Percentiles rank a stretch among this genome's conserved stretches.
These are phyloP conservation scores for Neonectria ditissima DNA, from an alignment of 2,329 filamentous ascomycete species.

Conservation along the genomic window DNA sequence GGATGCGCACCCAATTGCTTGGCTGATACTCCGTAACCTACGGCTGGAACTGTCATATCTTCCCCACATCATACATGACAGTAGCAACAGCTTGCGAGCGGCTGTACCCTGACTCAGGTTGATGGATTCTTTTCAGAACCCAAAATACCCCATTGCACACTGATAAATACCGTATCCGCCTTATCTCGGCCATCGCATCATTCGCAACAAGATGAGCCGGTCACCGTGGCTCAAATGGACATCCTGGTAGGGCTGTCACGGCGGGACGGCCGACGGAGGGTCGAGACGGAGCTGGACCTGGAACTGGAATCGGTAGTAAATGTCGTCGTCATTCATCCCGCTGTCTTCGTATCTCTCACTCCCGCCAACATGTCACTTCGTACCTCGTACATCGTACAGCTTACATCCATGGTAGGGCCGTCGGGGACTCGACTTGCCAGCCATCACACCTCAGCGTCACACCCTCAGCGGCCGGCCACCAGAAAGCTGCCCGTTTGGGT, in stretches of 20 bases:
- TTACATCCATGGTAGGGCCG: neutral
- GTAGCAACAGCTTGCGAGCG: constrained; percentile 1
- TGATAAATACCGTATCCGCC: constrained; percentile 20
- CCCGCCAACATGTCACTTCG: constrained; percentile 4
- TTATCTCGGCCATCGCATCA: constrained; percentile 16
- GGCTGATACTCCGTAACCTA: neutral
- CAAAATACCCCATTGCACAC: constrained; percentile 15
- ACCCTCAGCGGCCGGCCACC: constrained; percentile 13
- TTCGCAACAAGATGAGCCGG: constrained; percentile 12
- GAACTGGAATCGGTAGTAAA: constrained; percentile 2
- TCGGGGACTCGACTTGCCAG: neutral
- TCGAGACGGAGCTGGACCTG: neutral
- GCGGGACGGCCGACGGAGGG: constrained; percentile 1
- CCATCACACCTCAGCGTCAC: constrained; percentile 11
- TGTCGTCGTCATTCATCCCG: constrained; percentile 19
- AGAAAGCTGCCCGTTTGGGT: constrained; percentile 7
- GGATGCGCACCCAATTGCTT: constrained; percentile 2
- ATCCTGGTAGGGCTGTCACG: constrained; percentile 13
- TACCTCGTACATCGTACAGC: neutral
- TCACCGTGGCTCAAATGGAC: constrained; percentile 3
- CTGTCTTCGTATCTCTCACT: neutral
- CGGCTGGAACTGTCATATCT: constrained; percentile 12
- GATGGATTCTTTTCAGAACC: constrained; percentile 2
- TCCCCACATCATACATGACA: constrained; percentile 6
- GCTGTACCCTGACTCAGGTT: constrained; percentile 2